Base-by-base conservation (phyloP, 345 rosid genomes). In the Citrus maxima region DNA sequence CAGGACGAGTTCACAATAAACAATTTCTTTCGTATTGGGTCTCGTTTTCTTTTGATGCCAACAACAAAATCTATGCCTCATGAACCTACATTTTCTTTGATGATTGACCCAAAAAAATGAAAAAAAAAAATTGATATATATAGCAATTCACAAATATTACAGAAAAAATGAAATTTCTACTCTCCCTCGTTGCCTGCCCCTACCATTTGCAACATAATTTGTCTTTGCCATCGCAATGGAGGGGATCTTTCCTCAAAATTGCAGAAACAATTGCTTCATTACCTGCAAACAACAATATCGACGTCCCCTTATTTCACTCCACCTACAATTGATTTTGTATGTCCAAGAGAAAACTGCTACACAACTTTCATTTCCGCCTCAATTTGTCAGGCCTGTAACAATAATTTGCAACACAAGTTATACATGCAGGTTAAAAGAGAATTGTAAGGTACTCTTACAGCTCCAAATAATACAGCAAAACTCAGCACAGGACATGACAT, bases 331-430 rank as follows among this genome's bases (percentile, higher is more conserved):
- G 3, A 46, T 76, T 70, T 76, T 56, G 28, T 78, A 75, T 54
- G 67, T 61, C 63, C 71, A 34, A 40, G n/a, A 65, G 21, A 55
- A 82, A 80, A 42, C 65, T 40, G 35, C 65, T 16, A 25, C 16
- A 64, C 34, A 69, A 59, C 32, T 74, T 70, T 72, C 75, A 34
- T 61, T 68, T 7, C 3, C 4, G 6, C 70, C 60, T 68, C 24
- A 24, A 32, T 82, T 80, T 76, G n/a, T 84, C 81, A 82, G 67
- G 80, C 86, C 89, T 86, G 83, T 42, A 66, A 63, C 67, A 65
- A 24, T 19, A 49, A 37, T 60, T 59, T 71, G 35, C 5, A 65
- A 21, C 2, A 67, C 21, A 40, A 66, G 69, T 69, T 74, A 70
- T 67, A 38, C 10, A 72, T 71, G 66, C 59, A 34, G 72, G 64